Percentiles rank a stretch among this genome's conserved stretches.
Conservation (phyloP, 345 rosid genomes). For the Crucihimalaya himalaica region DNA sequence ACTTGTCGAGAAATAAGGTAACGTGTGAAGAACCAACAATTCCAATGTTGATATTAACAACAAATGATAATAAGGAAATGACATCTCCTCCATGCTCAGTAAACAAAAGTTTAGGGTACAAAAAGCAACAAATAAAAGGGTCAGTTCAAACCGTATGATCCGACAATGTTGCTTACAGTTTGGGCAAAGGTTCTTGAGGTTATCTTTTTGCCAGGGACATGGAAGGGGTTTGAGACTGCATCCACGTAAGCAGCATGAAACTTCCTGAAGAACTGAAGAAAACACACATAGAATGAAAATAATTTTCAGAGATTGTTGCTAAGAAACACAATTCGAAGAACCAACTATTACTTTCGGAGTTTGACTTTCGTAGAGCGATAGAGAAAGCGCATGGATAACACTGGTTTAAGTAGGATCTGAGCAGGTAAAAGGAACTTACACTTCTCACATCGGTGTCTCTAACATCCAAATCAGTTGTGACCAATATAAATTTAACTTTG, state of each 20-base stretch:
- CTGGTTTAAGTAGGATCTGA: neutral
- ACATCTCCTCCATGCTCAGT: neutral
- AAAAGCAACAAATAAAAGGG: conserved; percentile 42
- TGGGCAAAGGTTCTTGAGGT: conserved; percentile 85
- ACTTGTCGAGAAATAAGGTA: neutral
- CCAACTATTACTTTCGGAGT: neutral
- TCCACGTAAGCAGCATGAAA: conserved; percentile 96
- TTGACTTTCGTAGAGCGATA: neutral
- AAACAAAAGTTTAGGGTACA: conserved; percentile 9
- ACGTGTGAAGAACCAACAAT: conserved; percentile 5
- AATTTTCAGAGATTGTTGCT: neutral
- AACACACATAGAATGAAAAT: conserved; percentile 11
- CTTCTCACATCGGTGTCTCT: conserved; percentile 87
- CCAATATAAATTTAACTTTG: conserved; percentile 88
- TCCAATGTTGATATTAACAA: conserved; percentile 16
- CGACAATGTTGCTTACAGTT: conserved; percentile 77
- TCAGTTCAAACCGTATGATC: conserved; percentile 77
- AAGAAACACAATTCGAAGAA: conserved; percentile 6
- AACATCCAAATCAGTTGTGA: conserved; percentile 86
- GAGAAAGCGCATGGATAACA: neutral
- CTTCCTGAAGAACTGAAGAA: conserved; percentile 71
- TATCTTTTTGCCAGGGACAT: conserved; percentile 92
- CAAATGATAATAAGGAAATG: conserved; percentile 18
- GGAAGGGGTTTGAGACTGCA: conserved; percentile 94
- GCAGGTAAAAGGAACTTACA: conserved; percentile 50